These are phyloP conservation scores for Saccharomyces hybrid DNA, from an alignment of 1,139 yeast species.

Conservation along the genomic window DNA sequence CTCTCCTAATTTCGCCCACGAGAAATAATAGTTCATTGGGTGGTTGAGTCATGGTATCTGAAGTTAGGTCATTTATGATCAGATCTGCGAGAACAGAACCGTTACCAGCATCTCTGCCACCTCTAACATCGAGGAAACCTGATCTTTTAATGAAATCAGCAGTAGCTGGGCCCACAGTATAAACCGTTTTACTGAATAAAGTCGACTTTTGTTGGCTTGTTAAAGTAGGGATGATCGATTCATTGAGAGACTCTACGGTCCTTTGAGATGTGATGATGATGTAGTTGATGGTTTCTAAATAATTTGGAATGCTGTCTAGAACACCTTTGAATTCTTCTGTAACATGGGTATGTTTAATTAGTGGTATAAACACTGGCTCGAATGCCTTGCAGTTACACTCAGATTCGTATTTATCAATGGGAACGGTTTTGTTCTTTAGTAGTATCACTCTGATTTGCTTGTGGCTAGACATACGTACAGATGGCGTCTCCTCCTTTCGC, in stretches of 20 bases:
- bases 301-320: slow-evolving; percentile 36
- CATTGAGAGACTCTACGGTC: slow-evolving; percentile 73
- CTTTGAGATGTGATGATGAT: slow-evolving; percentile 82
- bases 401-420: slow-evolving; percentile 56
- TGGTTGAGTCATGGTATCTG: slow-evolving; percentile 16
- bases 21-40: slow-evolving; percentile 48
- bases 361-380: slow-evolving; percentile 54
- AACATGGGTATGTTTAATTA: slow-evolving; percentile 55
- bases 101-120: slow-evolving; percentile 75
- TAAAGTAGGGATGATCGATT: slow-evolving; percentile 34
- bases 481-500: too few species aligned
- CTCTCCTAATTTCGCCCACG: slow-evolving; percentile 82
- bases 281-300: slow-evolving; percentile 38
- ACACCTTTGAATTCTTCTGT: slow-evolving; percentile 27
- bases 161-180: slow-evolving; percentile 93
- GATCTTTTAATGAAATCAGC: slow-evolving; percentile 46
- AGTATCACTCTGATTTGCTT: slow-evolving; percentile 5
- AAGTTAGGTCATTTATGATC: slow-evolving; percentile 41
- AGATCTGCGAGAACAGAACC: slow-evolving; percentile 63
- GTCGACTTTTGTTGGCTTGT: slow-evolving; percentile 10
- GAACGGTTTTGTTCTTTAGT: slow-evolving; percentile 60
- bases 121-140: slow-evolving; percentile 65
- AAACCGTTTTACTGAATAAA: slow-evolving; percentile 48
- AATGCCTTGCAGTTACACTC: slow-evolving; percentile 34
- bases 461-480: neutral